These are phyloP conservation scores for Ustilago lituana DNA, from an alignment of 1,284 basidiomycete genomes.

Conservation along the genomic window DNA sequence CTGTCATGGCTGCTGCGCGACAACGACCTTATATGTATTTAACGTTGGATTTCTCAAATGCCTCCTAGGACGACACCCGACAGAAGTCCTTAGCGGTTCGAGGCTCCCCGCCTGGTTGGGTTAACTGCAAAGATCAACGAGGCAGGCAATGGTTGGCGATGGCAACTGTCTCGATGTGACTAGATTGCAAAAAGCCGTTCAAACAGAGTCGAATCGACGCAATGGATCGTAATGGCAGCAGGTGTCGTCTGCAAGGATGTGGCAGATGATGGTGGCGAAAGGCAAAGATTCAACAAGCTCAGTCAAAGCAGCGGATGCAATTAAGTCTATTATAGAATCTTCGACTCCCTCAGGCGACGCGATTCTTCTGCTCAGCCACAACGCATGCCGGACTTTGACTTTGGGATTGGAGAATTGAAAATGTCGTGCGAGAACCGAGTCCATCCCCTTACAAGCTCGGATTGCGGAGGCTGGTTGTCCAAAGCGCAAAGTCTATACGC, in stretches of 20 bases:
- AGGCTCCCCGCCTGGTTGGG: not conserved
- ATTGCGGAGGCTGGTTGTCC: slow-evolving; percentile 16
- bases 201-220: slow-evolving; percentile 17
- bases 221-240: slow-evolving; percentile 21
- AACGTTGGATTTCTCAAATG: slow-evolving; percentile 32
- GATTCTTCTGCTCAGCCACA: not conserved
- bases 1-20: slow-evolving; percentile 32
- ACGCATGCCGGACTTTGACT: no score
- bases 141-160: not conserved
- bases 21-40: slow-evolving; percentile 3
- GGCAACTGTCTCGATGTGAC: slow-evolving; percentile 6
- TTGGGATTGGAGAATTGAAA: not conserved
- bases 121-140: not conserved
- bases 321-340: slow-evolving; percentile 10
- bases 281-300: slow-evolving; percentile 15
- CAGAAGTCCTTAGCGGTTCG: not conserved
- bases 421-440: slow-evolving; percentile 25
- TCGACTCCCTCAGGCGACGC: slow-evolving; percentile 1
- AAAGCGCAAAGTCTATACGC: slow-evolving; percentile 9
- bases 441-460: slow-evolving; percentile 17
- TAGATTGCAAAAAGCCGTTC: slow-evolving; percentile 4
- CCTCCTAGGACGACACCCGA: slow-evolving; percentile 19
- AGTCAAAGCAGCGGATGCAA: slow-evolving; percentile 5
- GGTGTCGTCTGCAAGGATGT: slow-evolving; percentile 37
- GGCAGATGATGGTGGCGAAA: slow-evolving; percentile 54